Base-by-base conservation (phyloP, 257 asterid genomes). In the Nemophila menziesii region DNA sequence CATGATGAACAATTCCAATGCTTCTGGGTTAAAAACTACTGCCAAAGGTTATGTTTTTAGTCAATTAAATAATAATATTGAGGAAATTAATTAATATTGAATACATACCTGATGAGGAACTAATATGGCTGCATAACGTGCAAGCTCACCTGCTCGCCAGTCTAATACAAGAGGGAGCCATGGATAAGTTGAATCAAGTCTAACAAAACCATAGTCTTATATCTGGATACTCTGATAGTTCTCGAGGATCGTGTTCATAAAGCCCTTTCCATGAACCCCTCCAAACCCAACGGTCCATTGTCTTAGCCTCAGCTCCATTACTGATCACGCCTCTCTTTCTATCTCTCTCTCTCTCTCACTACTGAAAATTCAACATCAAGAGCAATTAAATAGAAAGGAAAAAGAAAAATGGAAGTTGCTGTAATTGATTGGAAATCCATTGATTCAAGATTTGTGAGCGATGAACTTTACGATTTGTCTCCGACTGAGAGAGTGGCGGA, bases 131-230 rank as follows among this genome's bases (percentile, higher is more conserved):
- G 96, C 80, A 44, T 79, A 82, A 22, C 93, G 93, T 36, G 90
- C 93, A 69, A 86, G 94, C 61, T 86, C 94, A 39, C 96, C 93
- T 16, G 92, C 94, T 37, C 93, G 61, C 94, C 92, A 86, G 65
- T 86, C 96, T 81, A 86, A 39, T 4, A 72, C 40, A n/a, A 76
- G 79, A 17, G 94, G 92, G 19, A 86, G 83, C 94, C 94, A 82
- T 53, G 96, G 92, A 55, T 82, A 86, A 57, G 43, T 16, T 23
- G 83, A 71, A 43, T 86, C 94, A 43, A 86, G 50, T 24, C 79
- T 52, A 42, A 81, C 81, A 57, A 86, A n/a, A 86, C 96, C 96
- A 81, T 36, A 86, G 71, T 62, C 94, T 72, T 57, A 86, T 76
- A 42, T 86, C 90, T 4, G 96, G 92, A 58, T 71, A 76, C 46